phyloP scores from a whole-genome alignment of 2,329 filamentous ascomycete species.

The Penicillium thymicola region DNA sequence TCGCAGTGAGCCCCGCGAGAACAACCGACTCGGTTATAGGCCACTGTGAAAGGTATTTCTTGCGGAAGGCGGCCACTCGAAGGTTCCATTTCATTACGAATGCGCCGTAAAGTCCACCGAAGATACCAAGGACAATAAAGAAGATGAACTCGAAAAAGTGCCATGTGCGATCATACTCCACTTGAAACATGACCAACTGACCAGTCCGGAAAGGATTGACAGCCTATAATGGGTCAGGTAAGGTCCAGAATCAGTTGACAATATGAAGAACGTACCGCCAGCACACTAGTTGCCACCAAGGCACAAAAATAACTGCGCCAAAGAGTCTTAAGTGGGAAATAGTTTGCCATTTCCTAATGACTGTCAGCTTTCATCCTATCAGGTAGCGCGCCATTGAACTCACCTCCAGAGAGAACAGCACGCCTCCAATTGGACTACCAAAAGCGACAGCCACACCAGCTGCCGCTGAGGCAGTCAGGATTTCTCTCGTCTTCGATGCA shows the following conservation, averaged over 20 bases:
- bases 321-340: conserved; percentile 94
- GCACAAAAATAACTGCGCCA: conserved; percentile 99
- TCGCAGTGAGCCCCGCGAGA: conserved; percentile 75
- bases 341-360: conserved; percentile 78
- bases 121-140: conserved; percentile 85
- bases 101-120: conserved; percentile 91
- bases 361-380: conserved; percentile 14
- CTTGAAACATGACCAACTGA: conserved; percentile 98
- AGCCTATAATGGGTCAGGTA: conserved; percentile 46
- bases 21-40: conserved; percentile 83
- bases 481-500: conserved; percentile 91
- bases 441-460: conserved; percentile 96
- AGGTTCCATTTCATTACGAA: conserved; percentile 99
- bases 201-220: conserved; percentile 98
- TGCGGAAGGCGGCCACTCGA: conserved; percentile 83
- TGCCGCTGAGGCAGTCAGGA: conserved; percentile 88
- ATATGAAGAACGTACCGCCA: conserved; percentile 56
- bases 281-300: conserved; percentile 84
- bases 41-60: conserved; percentile 82
- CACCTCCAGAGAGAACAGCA: conserved; percentile 86
- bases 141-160: conserved; percentile 96
- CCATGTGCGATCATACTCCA: conserved; percentile 92
- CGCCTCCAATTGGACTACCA: conserved; percentile 93
- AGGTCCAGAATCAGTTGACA: neutral
- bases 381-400: neutral